Evolutionary conservation across 495 filamentous ascomycete genomes (phyloP).

Genomic region (Podospora comata): DNA sequence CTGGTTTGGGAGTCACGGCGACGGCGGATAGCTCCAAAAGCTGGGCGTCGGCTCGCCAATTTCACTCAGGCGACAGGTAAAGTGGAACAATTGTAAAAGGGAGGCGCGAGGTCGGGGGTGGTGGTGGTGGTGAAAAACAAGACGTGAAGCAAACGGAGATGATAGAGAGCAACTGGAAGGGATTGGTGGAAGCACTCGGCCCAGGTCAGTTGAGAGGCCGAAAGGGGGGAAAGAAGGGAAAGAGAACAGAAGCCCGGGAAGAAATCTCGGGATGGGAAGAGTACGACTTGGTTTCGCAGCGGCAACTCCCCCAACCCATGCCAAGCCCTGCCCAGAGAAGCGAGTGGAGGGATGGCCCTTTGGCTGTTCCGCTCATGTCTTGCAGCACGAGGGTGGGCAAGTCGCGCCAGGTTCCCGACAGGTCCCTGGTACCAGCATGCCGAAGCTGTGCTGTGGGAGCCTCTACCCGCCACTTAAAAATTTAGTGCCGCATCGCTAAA

Average conservation of each 20-base stretch:
- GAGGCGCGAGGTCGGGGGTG: background rate
- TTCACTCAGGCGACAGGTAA: background rate
- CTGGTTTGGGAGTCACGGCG: background rate
- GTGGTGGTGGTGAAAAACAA: background rate
- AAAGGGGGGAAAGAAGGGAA: conserved; percentile 15
- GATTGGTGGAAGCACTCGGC: conserved; percentile 9
- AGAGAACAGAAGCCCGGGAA: conserved; percentile 26
- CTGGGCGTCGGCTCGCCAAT: background rate
- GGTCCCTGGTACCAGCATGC: conserved; percentile 11
- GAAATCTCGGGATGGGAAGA: conserved; percentile 33
- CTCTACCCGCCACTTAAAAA: conserved; percentile 14
- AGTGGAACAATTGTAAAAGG: conserved; percentile 4
- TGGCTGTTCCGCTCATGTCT: conserved; percentile 25
- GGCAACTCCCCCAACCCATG: conserved; percentile 20
- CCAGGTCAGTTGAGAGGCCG: conserved; percentile 9
- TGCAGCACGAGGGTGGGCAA: conserved; percentile 13
- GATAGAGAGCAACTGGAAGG: background rate
- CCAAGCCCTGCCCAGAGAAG: conserved; percentile 22
- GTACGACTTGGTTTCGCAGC: conserved; percentile 28
- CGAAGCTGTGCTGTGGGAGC: conserved; percentile 3
- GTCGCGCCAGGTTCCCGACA: background rate
- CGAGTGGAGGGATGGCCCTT: conserved; percentile 17
- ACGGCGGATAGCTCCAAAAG: conserved; percentile 1
- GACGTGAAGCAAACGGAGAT: background rate
- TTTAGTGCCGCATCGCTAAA: conserved; percentile 2